Conservation (phyloP, 2,329 filamentous ascomycete species). For the Colletotrichum simmondsii region DNA sequence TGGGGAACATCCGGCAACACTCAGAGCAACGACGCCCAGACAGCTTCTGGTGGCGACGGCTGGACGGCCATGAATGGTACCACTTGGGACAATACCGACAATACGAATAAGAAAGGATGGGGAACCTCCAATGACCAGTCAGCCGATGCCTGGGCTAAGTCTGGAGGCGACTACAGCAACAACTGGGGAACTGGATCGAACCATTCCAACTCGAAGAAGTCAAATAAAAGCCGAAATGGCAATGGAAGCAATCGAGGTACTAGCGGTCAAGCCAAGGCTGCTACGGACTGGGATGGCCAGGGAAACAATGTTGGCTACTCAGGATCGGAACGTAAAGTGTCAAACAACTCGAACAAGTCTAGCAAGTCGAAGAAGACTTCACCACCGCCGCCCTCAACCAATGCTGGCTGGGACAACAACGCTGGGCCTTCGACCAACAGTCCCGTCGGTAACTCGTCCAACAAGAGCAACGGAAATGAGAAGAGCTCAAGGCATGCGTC, state of each 20-base stretch:
- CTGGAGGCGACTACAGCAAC: conserved; percentile 3
- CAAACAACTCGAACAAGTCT: conserved; percentile 9
- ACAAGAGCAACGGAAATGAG: conserved; percentile 25
- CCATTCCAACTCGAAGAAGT: conserved; percentile 29
- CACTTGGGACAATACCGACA: conserved; percentile 5
- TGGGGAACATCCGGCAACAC: conserved; percentile 10
- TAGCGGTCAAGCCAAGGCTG: conserved; percentile 1
- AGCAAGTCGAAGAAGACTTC: conserved; percentile 9
- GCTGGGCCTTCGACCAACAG: conserved; percentile 29
- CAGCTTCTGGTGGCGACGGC: conserved; percentile 2
- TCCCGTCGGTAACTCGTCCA: conserved; percentile 9
- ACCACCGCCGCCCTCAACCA: not conserved
- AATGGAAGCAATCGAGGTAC: conserved; percentile 15
- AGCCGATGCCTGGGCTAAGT: conserved; percentile 9
- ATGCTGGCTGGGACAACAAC: conserved; percentile 34
- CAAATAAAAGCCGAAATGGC: conserved; percentile 7
- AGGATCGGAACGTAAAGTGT: not conserved
- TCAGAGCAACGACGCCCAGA: conserved; percentile 11
- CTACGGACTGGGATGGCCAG: conserved; percentile 19
- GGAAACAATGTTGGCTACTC: conserved; percentile 29
- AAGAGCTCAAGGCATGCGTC: conserved; percentile 6
- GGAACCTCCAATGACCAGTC: not conserved
- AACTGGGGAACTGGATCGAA: conserved; percentile 25
- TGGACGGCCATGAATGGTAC: conserved; percentile 10
- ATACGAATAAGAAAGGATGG: conserved; percentile 13